phyloP scores from a whole-genome alignment of 257 asterid species.

The Nicotiana knightiana region DNA sequence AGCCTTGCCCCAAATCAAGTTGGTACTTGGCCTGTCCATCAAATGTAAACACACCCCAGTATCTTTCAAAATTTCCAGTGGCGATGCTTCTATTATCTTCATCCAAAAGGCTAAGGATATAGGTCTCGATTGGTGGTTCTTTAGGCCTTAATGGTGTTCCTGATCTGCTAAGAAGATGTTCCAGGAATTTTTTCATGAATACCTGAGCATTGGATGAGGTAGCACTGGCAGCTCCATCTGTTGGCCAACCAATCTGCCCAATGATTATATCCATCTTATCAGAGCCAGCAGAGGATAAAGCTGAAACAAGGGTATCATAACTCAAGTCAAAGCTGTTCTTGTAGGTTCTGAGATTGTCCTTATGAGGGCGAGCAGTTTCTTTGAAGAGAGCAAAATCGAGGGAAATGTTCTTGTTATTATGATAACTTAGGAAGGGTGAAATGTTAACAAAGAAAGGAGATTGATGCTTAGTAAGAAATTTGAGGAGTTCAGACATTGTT shows the following conservation, averaged over 20 bases:
- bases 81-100: constrained; percentile 58
- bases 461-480: constrained; percentile 46
- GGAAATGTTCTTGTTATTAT: constrained; percentile 54
- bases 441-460: constrained; percentile 68
- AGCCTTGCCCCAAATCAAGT: constrained; percentile 46
- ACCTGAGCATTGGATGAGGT: constrained; percentile 54
- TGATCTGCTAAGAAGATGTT: constrained; percentile 46
- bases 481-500: constrained; percentile 69
- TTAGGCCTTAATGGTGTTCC: constrained; percentile 39
- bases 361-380: constrained; percentile 39
- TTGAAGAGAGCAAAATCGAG: constrained; percentile 70
- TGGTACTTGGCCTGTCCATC: constrained; percentile 90
- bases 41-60: constrained; percentile 85
- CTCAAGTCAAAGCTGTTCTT: constrained; percentile 60
- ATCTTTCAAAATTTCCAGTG: constrained; percentile 64
- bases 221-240: constrained; percentile 73
- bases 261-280: constrained; percentile 42
- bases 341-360: constrained; percentile 42
- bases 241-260: constrained; percentile 81
- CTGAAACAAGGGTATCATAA: constrained; percentile 39
- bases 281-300: constrained; percentile 55
- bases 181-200: constrained; percentile 49
- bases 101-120: constrained; percentile 66
- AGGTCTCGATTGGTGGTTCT: constrained; percentile 40
- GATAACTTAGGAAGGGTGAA: constrained; percentile 58